phyloP scores from a whole-genome alignment of 129 eudicot species.

The Flaveria bidentis region DNA sequence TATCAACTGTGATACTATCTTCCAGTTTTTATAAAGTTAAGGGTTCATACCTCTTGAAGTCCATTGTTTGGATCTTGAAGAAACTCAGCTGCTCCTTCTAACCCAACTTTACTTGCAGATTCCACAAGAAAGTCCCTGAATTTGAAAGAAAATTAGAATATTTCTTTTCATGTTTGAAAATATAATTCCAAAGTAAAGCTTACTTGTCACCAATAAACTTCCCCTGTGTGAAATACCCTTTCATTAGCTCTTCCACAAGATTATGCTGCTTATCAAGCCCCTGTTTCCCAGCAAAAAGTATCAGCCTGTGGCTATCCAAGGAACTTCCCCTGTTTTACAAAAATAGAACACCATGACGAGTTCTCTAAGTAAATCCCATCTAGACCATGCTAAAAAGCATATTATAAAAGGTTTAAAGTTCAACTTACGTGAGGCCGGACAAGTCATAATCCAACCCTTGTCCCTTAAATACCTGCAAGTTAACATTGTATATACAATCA shows the following conservation, averaged over 20 bases:
- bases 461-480: conserved; percentile 70
- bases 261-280: conserved; percentile 79
- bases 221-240: conserved; percentile 88
- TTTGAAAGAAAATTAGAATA: background rate
- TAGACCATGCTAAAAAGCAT: background rate
- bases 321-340: conserved; percentile 66
- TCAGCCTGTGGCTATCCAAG: conserved; percentile 93
- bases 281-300: conserved; percentile 83
- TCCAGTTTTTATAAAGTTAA: background rate
- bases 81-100: conserved; percentile 87
- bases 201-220: conserved; percentile 93
- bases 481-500: conserved; percentile 2
- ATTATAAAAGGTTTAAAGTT: background rate
- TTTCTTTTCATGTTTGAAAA: background rate
- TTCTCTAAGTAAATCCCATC: conserved; percentile 5
- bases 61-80: conserved; percentile 83
- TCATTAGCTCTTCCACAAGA: conserved; percentile 80
- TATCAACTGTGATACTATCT: background rate
- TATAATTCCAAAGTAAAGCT: conserved; percentile 9
- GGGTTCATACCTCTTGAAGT: conserved; percentile 61
- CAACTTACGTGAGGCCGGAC: conserved; percentile 85
- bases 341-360: conserved; percentile 2
- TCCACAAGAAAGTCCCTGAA: conserved; percentile 80
- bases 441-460: conserved; percentile 69
- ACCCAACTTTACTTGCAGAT: conserved; percentile 77